Evolutionary conservation across 768 basidiomycete genomes (phyloP), one percentile per base, ranked within the genome.

Genomic region (Lactarius sanguifluus): DNA sequence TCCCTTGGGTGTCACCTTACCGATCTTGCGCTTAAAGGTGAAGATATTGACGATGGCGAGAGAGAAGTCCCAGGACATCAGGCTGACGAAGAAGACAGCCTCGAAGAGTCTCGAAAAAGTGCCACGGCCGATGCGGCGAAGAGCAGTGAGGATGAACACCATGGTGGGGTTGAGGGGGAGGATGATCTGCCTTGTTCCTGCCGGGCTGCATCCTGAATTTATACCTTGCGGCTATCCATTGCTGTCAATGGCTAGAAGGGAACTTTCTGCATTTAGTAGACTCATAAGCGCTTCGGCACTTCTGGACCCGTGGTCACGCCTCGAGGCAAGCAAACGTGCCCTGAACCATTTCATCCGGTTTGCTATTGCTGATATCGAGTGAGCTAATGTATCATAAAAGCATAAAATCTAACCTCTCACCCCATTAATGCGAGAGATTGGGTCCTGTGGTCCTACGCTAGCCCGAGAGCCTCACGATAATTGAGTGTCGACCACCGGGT

Each of bases 1-100:
- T 0, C 86, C 86, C 34, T 76, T 75, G 1, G 83, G 85, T 0
- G 83, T 83, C 47, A 90, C 85, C 36, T 79, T 78, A 0, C 89
- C 89, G 3, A 80, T 73, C 34, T 79, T 80, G 15, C 79, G 79
- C 54, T 78, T 82, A 0, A 83, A 84, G 1, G 78, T 75, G 50
- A 89, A 66, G 1, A 83, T 66, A 72, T 91, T 90, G 72, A 77
- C 61, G 0, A 87, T 9, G 8, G 81, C 80, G 65, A 88, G 79
- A 1, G 77, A 70, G 18, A 80, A 66, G 71, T 91, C 89, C 82
- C 84, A 86, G 38, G 76, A 59, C 41, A 84, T 69, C 61, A 86
- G 71, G 8, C 66, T 55, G 32, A 59, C 13, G 56, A 66, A 65
- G 40, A 71, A 69, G 36, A 5, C 3, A 9, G 16, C 47, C 13